A percentile compares a stretch with the other conserved stretches of the same genome.
phyloP scores from a whole-genome alignment of 768 basidiomycete species.

The Boletellus sp. region DNA sequence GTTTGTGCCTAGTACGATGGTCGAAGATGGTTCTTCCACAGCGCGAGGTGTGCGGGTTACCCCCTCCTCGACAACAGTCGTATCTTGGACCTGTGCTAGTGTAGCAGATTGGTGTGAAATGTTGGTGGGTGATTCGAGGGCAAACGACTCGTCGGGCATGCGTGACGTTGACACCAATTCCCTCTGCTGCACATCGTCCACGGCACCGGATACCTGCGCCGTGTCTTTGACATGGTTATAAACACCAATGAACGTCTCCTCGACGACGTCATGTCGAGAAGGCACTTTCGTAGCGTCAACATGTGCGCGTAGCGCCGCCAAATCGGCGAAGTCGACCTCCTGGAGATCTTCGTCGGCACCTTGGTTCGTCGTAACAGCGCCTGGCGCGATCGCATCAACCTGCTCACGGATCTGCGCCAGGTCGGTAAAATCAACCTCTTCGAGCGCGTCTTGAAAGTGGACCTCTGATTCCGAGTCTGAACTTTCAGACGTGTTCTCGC shows the following conservation, averaged over 20 bases:
- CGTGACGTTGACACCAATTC: not conserved
- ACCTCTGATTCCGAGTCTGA: constrained; percentile 31
- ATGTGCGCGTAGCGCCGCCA: constrained; percentile 17
- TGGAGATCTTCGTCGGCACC: constrained; percentile 37
- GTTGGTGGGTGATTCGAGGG: constrained; percentile 8
- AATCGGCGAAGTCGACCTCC: constrained; percentile 49
- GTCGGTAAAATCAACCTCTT: constrained; percentile 68
- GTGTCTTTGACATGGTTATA: constrained; percentile 21
- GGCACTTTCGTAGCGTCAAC: constrained; percentile 9
- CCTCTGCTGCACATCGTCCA: not conserved
- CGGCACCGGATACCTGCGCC: not conserved
- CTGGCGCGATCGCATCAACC: constrained; percentile 32
- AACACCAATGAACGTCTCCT: constrained; percentile 39
- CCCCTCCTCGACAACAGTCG: not conserved
- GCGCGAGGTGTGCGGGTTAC: no score
- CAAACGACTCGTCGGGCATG: constrained; percentile 2
- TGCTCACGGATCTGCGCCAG: constrained; percentile 44
- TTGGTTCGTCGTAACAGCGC: not conserved
- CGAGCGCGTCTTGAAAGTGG: constrained; percentile 35
- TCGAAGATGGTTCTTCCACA: not conserved
- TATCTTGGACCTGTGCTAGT: not conserved
- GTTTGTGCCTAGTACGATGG: not conserved
- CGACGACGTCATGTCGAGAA: constrained; percentile 20
- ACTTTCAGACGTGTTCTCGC: constrained; percentile 24
- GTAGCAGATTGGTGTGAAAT: constrained; percentile 2